These are phyloP conservation scores for Fonsecaea pedrosoi DNA, from an alignment of 2,329 filamentous ascomycete species.

Conservation along the genomic window DNA sequence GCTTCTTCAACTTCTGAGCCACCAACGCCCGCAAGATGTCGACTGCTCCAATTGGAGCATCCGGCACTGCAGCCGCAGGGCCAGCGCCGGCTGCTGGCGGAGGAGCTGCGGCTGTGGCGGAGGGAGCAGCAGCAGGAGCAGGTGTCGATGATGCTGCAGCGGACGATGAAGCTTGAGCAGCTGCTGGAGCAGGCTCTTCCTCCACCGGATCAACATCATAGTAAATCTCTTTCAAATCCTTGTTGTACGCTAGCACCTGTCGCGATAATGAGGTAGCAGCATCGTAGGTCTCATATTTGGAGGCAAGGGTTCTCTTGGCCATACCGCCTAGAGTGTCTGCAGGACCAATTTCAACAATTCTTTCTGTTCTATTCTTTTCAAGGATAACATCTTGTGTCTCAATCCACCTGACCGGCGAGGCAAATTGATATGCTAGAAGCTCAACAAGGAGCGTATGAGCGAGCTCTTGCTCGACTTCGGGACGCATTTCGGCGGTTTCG, in stretches of 20 bases:
- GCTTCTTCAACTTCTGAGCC: conserved; percentile 98
- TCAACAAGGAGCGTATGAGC: conserved; percentile 97
- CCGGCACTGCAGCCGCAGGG: conserved; percentile 83
- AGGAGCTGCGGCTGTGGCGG: conserved; percentile 60
- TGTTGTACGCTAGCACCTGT: conserved; percentile 99
- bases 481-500: conserved; percentile 73
- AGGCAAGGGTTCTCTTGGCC: conserved; percentile 92
- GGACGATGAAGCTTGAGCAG: conserved; percentile 49
- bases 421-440: conserved; percentile 98
- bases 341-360: conserved; percentile 96
- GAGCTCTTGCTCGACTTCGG: conserved; percentile 99
- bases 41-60: conserved; percentile 84
- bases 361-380: conserved; percentile 91
- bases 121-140: conserved; percentile 62
- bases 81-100: conserved; percentile 74
- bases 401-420: conserved; percentile 98
- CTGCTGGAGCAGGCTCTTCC: conserved; percentile 74
- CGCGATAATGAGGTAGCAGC: conserved; percentile 94
- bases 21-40: conserved; percentile 89
- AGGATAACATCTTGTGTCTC: conserved; percentile 99
- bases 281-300: conserved; percentile 98
- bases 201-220: conserved; percentile 96
- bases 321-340: conserved; percentile 96
- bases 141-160: conserved; percentile 55
- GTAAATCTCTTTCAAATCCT: conserved; percentile 99